Evolutionary conservation across 2,329 filamentous ascomycete genomes (phyloP).

Genomic region (Periconia sp.): DNA sequence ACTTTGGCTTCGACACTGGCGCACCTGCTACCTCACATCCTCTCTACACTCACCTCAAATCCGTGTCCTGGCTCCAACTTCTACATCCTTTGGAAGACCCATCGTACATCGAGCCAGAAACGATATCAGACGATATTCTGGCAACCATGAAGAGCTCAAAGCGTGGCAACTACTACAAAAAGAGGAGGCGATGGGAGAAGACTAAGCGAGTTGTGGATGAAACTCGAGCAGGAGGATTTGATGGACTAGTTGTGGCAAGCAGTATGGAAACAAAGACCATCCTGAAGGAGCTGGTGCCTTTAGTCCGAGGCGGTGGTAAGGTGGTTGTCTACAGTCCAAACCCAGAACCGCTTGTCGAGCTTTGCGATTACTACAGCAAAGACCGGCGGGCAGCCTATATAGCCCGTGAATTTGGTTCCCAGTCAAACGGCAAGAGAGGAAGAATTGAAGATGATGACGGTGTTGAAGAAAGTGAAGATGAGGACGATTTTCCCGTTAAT

Average conservation of each 20-base stretch:
- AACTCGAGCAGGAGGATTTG: conserved; percentile 74
- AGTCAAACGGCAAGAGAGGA: conserved; percentile 8
- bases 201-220: conserved; percentile 73
- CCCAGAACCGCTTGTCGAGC: conserved; percentile 73
- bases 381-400: conserved; percentile 71
- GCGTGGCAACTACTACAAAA: conserved; percentile 83
- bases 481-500: conserved; percentile 76
- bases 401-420: conserved; percentile 25
- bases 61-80: conserved; percentile 90
- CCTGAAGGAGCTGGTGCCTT: conserved; percentile 72
- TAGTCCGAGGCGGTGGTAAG: conserved; percentile 79
- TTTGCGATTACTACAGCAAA: conserved; percentile 84
- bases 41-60: conserved; percentile 76
- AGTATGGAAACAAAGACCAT: conserved; percentile 80
- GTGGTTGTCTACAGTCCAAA: conserved; percentile 83
- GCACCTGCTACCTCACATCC: conserved; percentile 69
- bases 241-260: conserved; percentile 79
- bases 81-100: conserved; percentile 74
- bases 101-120: conserved; percentile 69
- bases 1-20: conserved; percentile 81
- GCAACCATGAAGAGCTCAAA: conserved; percentile 77
- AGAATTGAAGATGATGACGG: conserved; percentile 14
- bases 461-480: conserved; percentile 19
- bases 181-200: conserved; percentile 79
- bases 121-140: conserved; percentile 62